phyloP scores from a whole-genome alignment of 192 early-diverging fungal genomes.

The Coemansia sp. region DNA sequence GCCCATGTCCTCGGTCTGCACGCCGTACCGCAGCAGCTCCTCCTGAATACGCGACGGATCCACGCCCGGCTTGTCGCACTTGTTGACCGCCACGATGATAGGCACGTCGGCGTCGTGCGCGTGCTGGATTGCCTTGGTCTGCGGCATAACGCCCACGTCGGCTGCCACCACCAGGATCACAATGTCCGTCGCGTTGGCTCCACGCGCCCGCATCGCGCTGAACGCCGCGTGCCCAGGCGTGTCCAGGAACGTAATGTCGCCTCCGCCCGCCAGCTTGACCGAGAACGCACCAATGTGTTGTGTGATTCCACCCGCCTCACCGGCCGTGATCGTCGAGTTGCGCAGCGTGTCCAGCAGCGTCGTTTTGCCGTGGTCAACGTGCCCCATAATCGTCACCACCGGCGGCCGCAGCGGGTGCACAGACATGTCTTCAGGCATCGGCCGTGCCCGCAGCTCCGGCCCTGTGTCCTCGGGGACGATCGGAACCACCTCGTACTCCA shows the following conservation, averaged over 20 bases:
- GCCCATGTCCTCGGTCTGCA: slow-evolving; percentile 87
- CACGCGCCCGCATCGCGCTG: slow-evolving; percentile 89
- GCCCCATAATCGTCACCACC: slow-evolving; percentile 97
- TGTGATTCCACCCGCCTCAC: slow-evolving; percentile 94
- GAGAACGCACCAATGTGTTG: slow-evolving; percentile 99
- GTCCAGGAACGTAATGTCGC: slow-evolving; percentile 87
- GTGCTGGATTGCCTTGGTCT: slow-evolving; percentile 92
- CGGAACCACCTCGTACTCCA: slow-evolving; percentile 87
- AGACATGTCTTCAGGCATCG: slow-evolving; percentile 70
- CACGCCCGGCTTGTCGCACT: slow-evolving; percentile 89
- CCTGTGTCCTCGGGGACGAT: slow-evolving; percentile 58
- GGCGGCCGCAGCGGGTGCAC: slow-evolving; percentile 74
- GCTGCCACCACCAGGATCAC: slow-evolving; percentile 96
- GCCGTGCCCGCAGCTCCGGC: slow-evolving; percentile 45
- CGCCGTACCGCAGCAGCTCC: slow-evolving; percentile 67
- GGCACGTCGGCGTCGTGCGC: slow-evolving; percentile 80
- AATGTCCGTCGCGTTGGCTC: slow-evolving; percentile 91
- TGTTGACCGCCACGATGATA: slow-evolving; percentile 95
- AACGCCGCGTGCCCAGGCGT: slow-evolving; percentile 98
- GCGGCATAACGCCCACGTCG: slow-evolving; percentile 98
- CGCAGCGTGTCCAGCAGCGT: slow-evolving; percentile 89
- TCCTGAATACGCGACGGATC: slow-evolving; percentile 60
- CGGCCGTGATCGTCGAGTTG: slow-evolving; percentile 86
- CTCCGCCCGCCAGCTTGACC: slow-evolving; percentile 35
- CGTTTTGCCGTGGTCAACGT: slow-evolving; percentile 97